A percentile compares a stretch with the other conserved stretches of the same genome.
Evolutionary conservation across 768 basidiomycete species (phyloP).

Genomic region (Tulasnella sp.): DNA sequence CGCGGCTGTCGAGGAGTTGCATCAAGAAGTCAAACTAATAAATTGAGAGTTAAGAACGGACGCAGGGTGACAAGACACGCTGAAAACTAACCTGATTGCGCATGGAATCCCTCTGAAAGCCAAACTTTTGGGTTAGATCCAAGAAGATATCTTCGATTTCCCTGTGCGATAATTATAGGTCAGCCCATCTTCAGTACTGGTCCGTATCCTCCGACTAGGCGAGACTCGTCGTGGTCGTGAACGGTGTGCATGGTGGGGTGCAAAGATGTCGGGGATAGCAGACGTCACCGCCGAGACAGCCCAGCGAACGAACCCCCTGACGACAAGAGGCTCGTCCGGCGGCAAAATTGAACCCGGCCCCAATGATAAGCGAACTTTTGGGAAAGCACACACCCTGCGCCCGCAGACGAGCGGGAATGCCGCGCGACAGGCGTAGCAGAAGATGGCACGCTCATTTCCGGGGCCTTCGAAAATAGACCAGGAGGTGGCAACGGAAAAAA

Average conservation of each 20-base stretch:
- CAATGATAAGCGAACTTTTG: not conserved
- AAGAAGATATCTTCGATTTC: constrained; percentile 99
- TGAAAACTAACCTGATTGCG: constrained; percentile 75
- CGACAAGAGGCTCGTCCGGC: not conserved
- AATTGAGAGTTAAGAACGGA: not conserved
- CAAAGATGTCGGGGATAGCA: not conserved
- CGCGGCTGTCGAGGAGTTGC: constrained; percentile 95
- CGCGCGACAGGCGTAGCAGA: not conserved
- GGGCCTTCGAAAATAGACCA: constrained; percentile 11
- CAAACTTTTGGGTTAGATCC: constrained; percentile 97
- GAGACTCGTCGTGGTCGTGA: not conserved
- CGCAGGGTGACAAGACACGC: not conserved
- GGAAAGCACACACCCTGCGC: not conserved
- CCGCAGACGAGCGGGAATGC: not conserved
- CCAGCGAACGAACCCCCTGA: not conserved
- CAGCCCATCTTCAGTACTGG: not conserved
- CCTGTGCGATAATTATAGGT: constrained; percentile 34
- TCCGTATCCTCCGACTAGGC: not conserved
- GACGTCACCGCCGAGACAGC: constrained; percentile 11
- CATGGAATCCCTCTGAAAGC: constrained; percentile 95
- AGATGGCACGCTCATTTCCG: not conserved
- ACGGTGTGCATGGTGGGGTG: not conserved
- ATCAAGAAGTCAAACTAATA: constrained; percentile 92
- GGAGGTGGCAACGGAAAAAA: not conserved
- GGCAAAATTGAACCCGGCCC: not conserved